These are phyloP conservation scores for Irpex rosettiformis DNA, from an alignment of 1,284 basidiomycete species.

Conservation along the genomic window DNA sequence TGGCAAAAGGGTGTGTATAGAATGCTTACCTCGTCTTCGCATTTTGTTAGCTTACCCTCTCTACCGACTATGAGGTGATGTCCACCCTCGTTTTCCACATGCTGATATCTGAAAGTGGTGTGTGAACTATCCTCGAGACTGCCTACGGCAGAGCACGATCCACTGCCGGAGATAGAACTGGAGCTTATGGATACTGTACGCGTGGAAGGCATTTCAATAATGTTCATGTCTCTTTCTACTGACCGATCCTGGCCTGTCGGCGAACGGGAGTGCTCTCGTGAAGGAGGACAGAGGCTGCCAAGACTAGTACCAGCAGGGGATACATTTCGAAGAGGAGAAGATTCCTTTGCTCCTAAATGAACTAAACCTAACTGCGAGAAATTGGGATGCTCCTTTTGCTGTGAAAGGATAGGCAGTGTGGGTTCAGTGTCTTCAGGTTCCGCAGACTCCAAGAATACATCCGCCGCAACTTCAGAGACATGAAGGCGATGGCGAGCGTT, in stretches of 20 bases:
- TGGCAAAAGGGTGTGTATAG: not conserved
- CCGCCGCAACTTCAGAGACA: constrained; percentile 27
- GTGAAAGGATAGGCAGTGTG: not conserved
- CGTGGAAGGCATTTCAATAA: constrained; percentile 18
- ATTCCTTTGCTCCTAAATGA: constrained; percentile 39
- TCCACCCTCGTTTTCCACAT: constrained; percentile 66
- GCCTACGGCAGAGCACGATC: constrained; percentile 6
- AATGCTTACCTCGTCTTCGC: constrained; percentile 76
- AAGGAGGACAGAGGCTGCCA: constrained; percentile 19
- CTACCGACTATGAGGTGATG: constrained; percentile 74
- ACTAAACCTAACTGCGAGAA: constrained; percentile 48
- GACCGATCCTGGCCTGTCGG: not conserved
- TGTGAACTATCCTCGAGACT: constrained; percentile 20
- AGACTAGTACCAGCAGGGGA: constrained; percentile 10
- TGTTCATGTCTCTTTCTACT: constrained; percentile 11
- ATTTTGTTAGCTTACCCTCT: constrained; percentile 65
- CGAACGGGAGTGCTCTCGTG: constrained; percentile 15
- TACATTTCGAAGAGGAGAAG: not conserved
- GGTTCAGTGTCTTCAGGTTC: constrained; percentile 9
- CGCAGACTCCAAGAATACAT: constrained; percentile 23
- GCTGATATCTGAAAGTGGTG: constrained; percentile 65
- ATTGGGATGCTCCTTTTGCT: constrained; percentile 12
- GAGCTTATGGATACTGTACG: constrained; percentile 13
- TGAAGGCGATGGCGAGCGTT: constrained; percentile 27
- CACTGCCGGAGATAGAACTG: constrained; percentile 4